phyloP scores from a whole-genome alignment of 306 rosid species.

The Canavalia ensiformis region DNA sequence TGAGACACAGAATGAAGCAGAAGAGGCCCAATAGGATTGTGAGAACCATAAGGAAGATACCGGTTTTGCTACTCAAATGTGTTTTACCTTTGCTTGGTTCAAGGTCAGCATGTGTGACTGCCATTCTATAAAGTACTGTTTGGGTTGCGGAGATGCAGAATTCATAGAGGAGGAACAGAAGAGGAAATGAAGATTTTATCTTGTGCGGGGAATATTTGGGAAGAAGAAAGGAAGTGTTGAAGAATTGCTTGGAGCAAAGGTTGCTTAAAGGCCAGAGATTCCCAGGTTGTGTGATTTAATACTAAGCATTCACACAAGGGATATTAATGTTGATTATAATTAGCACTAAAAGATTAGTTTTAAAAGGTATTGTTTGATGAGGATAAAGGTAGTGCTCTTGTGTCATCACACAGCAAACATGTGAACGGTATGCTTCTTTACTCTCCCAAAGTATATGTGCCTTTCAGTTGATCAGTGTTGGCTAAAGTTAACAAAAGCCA shows the following conservation, averaged over 20 bases:
- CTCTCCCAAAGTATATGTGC: slow-evolving; percentile 8
- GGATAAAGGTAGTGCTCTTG: slow-evolving; percentile 41
- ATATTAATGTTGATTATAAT: neutral
- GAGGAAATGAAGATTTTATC: slow-evolving; percentile 6
- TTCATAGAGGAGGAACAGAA: slow-evolving; percentile 29
- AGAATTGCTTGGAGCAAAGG: slow-evolving; percentile 74
- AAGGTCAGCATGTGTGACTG: slow-evolving; percentile 82
- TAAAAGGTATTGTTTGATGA: neutral
- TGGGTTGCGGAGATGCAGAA: slow-evolving; percentile 15
- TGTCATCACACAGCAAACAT: slow-evolving; percentile 5
- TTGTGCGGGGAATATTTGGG: slow-evolving; percentile 1
- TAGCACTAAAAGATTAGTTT: slow-evolving; percentile 36
- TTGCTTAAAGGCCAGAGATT: slow-evolving; percentile 73
- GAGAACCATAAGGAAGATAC: slow-evolving; percentile 52
- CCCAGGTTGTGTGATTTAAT: slow-evolving; percentile 49
- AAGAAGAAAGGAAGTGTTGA: slow-evolving; percentile 32
- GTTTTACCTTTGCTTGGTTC: slow-evolving; percentile 58
- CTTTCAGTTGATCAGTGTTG: slow-evolving; percentile 25
- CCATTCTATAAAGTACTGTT: slow-evolving; percentile 55
- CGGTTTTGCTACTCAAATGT: slow-evolving; percentile 64
- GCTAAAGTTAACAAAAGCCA: neutral
- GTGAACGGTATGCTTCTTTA: slow-evolving; percentile 15
- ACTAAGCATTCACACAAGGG: slow-evolving; percentile 50
- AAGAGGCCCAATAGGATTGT: slow-evolving; percentile 67
- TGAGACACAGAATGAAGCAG: slow-evolving; percentile 73